Evolutionary conservation across 2,329 filamentous ascomycete species (phyloP).

Genomic region (Fusarium vanettenii): DNA sequence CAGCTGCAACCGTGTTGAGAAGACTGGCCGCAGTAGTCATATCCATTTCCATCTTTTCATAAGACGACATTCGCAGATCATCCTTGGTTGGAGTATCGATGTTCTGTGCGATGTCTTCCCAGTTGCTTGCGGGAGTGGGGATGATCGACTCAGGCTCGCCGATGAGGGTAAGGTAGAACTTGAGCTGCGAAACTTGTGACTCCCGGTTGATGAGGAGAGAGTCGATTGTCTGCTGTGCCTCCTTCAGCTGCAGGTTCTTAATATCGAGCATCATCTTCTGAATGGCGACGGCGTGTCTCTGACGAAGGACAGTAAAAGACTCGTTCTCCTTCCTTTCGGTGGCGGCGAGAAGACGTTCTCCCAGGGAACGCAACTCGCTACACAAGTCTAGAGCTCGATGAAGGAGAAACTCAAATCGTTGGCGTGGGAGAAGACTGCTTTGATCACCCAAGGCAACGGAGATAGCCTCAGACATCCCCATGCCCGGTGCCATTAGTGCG

Average conservation of each 20-base stretch:
- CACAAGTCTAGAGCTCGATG: conserved; percentile 7
- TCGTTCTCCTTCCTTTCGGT: conserved; percentile 20
- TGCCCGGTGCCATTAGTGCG: neutral
- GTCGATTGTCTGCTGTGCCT: neutral
- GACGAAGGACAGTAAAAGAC: neutral
- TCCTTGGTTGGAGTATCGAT: neutral
- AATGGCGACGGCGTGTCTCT: neutral
- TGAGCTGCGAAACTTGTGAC: neutral
- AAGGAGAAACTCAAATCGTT: conserved; percentile 6
- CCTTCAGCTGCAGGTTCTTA: neutral
- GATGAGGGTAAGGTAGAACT: neutral
- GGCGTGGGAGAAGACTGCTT: neutral
- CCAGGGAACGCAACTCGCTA: neutral
- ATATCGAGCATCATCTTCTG: neutral
- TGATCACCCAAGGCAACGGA: neutral
- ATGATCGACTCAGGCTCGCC: neutral
- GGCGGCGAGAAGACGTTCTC: neutral
- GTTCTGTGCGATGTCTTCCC: neutral
- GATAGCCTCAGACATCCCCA: neutral
- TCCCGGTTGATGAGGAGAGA: neutral
- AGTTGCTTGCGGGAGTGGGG: neutral
- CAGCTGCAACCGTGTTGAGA: neutral
- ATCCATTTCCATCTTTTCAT: neutral
- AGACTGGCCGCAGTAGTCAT: neutral
- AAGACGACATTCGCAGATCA: neutral